Percentiles rank a stretch among this genome's conserved stretches.
Evolutionary conservation across 345 rosid genomes (phyloP).

Genomic region (Capsella bursapastoris): DNA sequence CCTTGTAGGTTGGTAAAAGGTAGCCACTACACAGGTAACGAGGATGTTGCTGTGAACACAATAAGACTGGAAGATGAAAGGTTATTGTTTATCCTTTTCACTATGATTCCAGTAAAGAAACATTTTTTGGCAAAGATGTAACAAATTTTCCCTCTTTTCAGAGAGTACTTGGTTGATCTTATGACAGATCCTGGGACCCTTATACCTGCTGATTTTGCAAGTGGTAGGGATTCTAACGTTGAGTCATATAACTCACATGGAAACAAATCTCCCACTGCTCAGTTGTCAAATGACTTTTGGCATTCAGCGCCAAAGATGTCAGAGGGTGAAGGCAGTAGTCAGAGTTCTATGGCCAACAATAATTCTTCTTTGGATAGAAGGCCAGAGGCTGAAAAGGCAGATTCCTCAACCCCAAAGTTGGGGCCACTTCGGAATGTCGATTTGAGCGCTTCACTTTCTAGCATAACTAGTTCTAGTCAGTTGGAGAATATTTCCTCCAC

Average conservation of each 20-base stretch:
- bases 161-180: slow-evolving; percentile 99
- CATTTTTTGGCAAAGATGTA: slow-evolving; percentile 29
- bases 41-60: slow-evolving; percentile 96
- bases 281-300: slow-evolving; percentile 51
- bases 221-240: background rate
- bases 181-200: slow-evolving; percentile 99
- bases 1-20: slow-evolving; percentile 98
- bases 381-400: slow-evolving; percentile 49
- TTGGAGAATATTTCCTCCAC: slow-evolving; percentile 57
- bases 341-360: slow-evolving; percentile 48
- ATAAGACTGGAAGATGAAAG: slow-evolving; percentile 91
- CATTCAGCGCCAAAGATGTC: slow-evolving; percentile 55
- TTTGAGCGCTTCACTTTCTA: slow-evolving; percentile 62
- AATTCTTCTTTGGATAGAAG: slow-evolving; percentile 46
- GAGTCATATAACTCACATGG: slow-evolving; percentile 56
- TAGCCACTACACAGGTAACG: slow-evolving; percentile 96
- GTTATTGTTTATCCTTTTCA: slow-evolving; percentile 52
- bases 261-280: slow-evolving; percentile 53
- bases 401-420: slow-evolving; percentile 45
- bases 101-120: slow-evolving; percentile 17
- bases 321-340: slow-evolving; percentile 77
- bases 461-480: slow-evolving; percentile 52
- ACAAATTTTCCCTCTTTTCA: slow-evolving; percentile 50
- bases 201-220: slow-evolving; percentile 89
- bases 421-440: slow-evolving; percentile 49